A percentile compares a stretch with the other conserved stretches of the same genome.
Conservation (phyloP, 441 rosid genomes). For the Euphorbia celastroides region DNA sequence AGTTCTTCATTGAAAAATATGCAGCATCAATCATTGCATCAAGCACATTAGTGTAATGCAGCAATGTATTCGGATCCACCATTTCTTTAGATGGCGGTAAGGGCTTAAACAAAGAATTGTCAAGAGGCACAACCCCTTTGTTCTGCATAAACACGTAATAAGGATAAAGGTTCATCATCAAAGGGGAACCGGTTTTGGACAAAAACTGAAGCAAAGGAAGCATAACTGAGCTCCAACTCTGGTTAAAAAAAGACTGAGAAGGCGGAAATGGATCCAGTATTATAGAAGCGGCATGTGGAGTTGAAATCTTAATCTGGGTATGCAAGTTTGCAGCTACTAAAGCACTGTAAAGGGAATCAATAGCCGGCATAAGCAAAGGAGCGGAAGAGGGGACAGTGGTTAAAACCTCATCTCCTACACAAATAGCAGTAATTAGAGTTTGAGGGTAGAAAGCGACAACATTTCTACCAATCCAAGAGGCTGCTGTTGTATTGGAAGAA, state of each 20-base stretch:
- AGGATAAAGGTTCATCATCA: slow-evolving; percentile 97
- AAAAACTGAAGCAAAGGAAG: slow-evolving; percentile 73
- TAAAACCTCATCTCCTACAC: slow-evolving; percentile 89
- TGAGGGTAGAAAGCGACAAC: slow-evolving; percentile 79
- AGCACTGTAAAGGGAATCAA: slow-evolving; percentile 78
- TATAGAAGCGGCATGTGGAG: slow-evolving; percentile 83
- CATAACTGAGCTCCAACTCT: slow-evolving; percentile 67
- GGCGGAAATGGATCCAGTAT: slow-evolving; percentile 85
- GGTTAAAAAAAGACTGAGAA: slow-evolving; percentile 92
- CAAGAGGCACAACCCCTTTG: slow-evolving; percentile 95
- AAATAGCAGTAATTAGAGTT: slow-evolving; percentile 60
- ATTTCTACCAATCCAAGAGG: slow-evolving; percentile 76
- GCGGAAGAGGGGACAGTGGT: slow-evolving; percentile 81
- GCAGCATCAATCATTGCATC: slow-evolving; percentile 97
- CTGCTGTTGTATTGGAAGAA: slow-evolving; percentile 78
- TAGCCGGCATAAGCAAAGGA: slow-evolving; percentile 76
- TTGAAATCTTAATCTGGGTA: slow-evolving; percentile 75
- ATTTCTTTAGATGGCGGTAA: slow-evolving; percentile 85
- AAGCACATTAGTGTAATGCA: slow-evolving; percentile 90
- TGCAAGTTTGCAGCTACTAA: slow-evolving; percentile 89
- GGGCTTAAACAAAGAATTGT: slow-evolving; percentile 79
- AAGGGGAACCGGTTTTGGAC: slow-evolving; percentile 72
- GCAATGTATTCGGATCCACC: slow-evolving; percentile 94
- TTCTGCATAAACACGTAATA: slow-evolving; percentile 94
- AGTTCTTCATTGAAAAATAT: slow-evolving; percentile 83